A percentile compares a stretch with the other conserved stretches of the same genome.
phyloP scores from a whole-genome alignment of 139 green algal genomes.

The Trebouxia sp. region DNA sequence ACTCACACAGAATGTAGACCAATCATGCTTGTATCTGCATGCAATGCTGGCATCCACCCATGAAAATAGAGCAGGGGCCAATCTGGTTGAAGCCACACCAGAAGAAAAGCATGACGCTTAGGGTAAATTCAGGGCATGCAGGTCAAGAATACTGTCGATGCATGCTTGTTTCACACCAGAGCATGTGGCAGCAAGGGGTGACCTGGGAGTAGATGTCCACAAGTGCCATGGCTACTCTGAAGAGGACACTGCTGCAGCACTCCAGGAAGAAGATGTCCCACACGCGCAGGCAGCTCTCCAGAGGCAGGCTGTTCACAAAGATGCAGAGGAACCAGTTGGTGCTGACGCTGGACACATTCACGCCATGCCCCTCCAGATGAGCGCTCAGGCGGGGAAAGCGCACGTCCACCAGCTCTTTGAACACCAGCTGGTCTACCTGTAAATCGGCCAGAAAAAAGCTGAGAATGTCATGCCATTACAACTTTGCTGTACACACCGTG shows the following conservation, averaged over 20 bases:
- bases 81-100: no score
- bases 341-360: conserved; percentile 61
- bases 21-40: no score
- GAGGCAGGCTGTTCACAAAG: conserved; percentile 89
- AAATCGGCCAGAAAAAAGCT: not conserved
- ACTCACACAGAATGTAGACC: no score
- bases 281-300: conserved; percentile 80
- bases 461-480: not conserved
- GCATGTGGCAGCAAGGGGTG: not conserved
- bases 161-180: no score
- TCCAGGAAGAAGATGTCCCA: conserved; percentile 88
- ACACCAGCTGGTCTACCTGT: conserved; percentile 46
- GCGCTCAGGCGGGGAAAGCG: conserved; percentile 56
- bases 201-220: conserved; percentile 74
- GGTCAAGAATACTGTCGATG: no score
- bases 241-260: conserved; percentile 67
- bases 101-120: no score
- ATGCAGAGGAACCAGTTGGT: conserved; percentile 83
- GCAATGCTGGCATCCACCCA: no score
- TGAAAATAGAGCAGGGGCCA: no score
- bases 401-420: conserved; percentile 66
- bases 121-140: no score
- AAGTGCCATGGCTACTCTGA: conserved; percentile 71
- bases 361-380: conserved; percentile 63
- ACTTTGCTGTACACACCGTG: not conserved